phyloP scores from a whole-genome alignment of 306 rosid species.

The Quercus glauca region DNA sequence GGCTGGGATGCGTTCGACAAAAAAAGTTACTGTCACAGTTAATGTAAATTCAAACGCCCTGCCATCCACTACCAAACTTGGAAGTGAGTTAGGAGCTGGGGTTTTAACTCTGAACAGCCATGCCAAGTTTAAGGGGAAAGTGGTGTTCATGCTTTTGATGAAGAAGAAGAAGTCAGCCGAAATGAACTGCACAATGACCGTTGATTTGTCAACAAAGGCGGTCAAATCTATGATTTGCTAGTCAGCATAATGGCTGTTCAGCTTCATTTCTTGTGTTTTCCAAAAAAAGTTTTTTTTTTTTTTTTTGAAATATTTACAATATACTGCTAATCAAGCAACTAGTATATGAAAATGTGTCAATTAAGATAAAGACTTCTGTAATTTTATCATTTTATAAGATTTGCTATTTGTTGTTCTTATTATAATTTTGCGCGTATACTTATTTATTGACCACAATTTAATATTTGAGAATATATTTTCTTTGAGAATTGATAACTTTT shows the following conservation, averaged over 20 bases:
- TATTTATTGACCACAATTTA: no score
- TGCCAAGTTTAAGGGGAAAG: slow-evolving; percentile 28
- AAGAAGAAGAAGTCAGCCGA: slow-evolving; percentile 21
- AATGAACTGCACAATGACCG: not conserved
- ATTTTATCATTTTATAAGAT: no score
- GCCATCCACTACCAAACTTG: slow-evolving; percentile 4
- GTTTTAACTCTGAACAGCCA: not conserved
- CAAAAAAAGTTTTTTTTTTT: not conserved
- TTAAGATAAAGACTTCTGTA: no score
- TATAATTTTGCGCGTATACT: no score
- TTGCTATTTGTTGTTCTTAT: no score
- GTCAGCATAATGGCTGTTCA: not conserved
- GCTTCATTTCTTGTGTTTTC: not conserved
- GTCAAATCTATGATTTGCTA: slow-evolving; percentile 5
- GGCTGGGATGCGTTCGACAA: slow-evolving; percentile 19
- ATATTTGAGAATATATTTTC: no score
- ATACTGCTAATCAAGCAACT: fast-evolving
- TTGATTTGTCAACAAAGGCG: slow-evolving; percentile 1
- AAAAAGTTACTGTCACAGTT: slow-evolving; percentile 23
- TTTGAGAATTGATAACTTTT: no score
- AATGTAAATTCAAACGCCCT: slow-evolving; percentile 11
- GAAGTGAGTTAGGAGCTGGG: slow-evolving; percentile 7
- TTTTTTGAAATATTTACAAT: no score
- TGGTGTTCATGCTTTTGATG: slow-evolving; percentile 9
- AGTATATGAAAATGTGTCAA: no score